These are phyloP conservation scores for Digitaria exilis DNA, from an alignment of 202 grass and related monocot genomes.

Conservation along the genomic window DNA sequence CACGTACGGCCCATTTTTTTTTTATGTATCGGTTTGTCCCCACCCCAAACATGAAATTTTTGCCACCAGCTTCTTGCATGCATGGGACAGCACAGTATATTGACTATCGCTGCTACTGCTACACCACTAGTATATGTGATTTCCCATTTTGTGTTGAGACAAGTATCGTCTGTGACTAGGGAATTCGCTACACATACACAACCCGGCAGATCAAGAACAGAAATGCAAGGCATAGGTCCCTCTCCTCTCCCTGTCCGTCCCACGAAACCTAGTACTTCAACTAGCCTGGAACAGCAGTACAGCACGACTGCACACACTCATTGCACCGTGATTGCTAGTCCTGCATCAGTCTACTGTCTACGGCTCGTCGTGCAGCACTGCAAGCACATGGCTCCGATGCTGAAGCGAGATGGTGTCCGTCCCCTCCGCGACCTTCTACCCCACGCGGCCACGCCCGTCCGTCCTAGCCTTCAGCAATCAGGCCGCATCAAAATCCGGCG, in stretches of 20 bases:
- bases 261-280: background rate
- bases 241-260: background rate
- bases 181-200: too few species aligned
- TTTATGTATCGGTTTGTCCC: background rate
- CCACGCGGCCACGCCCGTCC: background rate
- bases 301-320: background rate
- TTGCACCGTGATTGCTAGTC: background rate
- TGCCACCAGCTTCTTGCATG: background rate
- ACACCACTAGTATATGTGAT: too few species aligned
- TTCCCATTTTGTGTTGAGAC: too few species aligned
- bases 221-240: too few species aligned
- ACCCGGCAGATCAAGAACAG: too few species aligned
- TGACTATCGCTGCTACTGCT: background rate
- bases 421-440: too few species aligned
- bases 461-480: background rate
- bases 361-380: background rate
- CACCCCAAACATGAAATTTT: background rate
- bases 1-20: background rate
- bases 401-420: background rate
- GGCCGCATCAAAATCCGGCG: constrained; percentile 5
- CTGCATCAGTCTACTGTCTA: too few species aligned
- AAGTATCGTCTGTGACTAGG: too few species aligned
- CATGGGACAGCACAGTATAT: background rate
- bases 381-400: background rate
- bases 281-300: too few species aligned